A percentile compares a stretch with the other conserved stretches of the same genome.
Conservation (phyloP, 2,329 filamentous ascomycete species). For the Dothistroma pini region DNA sequence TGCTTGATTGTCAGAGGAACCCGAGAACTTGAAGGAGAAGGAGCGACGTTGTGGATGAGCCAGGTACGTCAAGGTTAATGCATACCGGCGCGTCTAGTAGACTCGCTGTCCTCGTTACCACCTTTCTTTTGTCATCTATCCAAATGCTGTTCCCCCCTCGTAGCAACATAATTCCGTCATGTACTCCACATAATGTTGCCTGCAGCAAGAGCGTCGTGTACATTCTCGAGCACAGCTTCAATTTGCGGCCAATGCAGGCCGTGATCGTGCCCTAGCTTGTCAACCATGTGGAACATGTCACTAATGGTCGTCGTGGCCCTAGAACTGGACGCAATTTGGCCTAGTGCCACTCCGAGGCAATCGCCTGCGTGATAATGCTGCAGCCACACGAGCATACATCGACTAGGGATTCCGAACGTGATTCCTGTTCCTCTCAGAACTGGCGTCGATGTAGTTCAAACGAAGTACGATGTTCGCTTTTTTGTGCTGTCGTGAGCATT, state of each 20-base stretch:
- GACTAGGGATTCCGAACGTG: neutral
- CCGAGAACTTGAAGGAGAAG: too few relatives aligned
- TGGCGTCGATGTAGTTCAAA: too few relatives aligned
- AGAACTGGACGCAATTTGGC: neutral
- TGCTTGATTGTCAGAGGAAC: neutral
- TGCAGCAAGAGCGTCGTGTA: neutral
- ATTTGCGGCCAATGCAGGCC: constrained; percentile 1
- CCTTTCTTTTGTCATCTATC: too few relatives aligned
- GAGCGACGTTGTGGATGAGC: too few relatives aligned
- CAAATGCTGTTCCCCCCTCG: neutral
- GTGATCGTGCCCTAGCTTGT: neutral
- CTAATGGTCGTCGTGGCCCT: neutral
- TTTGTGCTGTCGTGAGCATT: neutral
- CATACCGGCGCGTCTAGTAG: too few relatives aligned
- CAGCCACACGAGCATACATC: neutral
- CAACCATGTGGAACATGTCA: neutral
- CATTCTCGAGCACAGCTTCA: neutral
- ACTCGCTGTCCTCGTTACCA: too few relatives aligned
- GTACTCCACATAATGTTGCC: neutral
- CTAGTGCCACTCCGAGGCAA: neutral
- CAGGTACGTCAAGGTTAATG: too few relatives aligned
- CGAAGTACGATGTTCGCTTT: neutral
- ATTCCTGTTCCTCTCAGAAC: too few relatives aligned
- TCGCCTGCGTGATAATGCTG: neutral
- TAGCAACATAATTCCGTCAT: neutral